Evolutionary conservation across 345 rosid genomes (phyloP), one percentile per base, ranked within the genome.

Genomic region (Sonneratia alba): DNA sequence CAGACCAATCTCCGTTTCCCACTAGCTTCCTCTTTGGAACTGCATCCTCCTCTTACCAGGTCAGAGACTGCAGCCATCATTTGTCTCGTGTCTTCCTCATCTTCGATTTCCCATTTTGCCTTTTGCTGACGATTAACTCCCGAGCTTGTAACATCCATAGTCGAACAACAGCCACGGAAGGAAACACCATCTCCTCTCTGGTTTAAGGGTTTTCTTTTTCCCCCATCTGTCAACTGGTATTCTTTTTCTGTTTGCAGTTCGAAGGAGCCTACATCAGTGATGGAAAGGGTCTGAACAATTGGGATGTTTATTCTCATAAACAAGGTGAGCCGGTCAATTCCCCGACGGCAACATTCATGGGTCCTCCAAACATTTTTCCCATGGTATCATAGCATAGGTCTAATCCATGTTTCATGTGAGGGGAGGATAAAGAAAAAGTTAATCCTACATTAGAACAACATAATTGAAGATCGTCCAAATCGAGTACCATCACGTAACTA

Each of bases 11-110:
- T 15, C 68, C 69, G 6, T 83, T 89, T 62, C 87, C 89, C 1
- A 36, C 67, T 22, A 67, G 75, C 77, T 90, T 92, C 75, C 88
- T 92, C 71, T 87, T 88, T 69, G 96, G 96, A 71, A 85, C 94
- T 16, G 89, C 96, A 27, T 87, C 97, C 66, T 90, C 94, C 74
- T 81, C 96, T 51, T 88, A 88, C 72, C 92, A 91, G 91, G 91
- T 89, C 47, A 13, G 15, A 5, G 34, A 16, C 59, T 16, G 18
- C 24, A 1, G 36, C 18, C 19, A 27, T 63, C 15, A 27, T 27
- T 27, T 8, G 19, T 63, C 3, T 7, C 67, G 22, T 55, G 61
- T 15, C 61, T 55, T n/a, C 19, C 65, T 59, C 65, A n/a, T 19
- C 18, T 19, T 59, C 15, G 32, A 27, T 27, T 27, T 27, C 32